Evolutionary conservation across 2,329 filamentous ascomycete species (phyloP).

Genomic region (Dendryphion nanum): DNA sequence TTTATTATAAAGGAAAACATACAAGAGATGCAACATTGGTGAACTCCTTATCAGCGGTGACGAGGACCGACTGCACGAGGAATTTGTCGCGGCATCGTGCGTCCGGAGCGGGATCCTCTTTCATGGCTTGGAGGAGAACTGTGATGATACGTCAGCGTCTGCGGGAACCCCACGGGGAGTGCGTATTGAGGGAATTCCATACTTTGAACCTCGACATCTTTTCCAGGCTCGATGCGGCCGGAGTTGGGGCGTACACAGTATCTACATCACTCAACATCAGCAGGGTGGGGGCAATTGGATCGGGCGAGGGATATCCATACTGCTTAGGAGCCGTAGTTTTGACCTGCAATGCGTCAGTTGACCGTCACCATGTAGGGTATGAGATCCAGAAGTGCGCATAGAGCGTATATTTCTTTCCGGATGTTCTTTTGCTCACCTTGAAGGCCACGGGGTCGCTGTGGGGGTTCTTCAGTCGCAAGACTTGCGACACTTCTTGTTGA

Average conservation of each 20-base stretch:
- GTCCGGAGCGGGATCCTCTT: slow-evolving; percentile 82
- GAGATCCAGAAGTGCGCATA: neutral
- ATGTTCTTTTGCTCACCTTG: slow-evolving; percentile 51
- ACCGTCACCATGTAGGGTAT: slow-evolving; percentile 1
- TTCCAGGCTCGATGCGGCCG: slow-evolving; percentile 86
- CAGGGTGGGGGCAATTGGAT: slow-evolving; percentile 12
- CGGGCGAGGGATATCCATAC: slow-evolving; percentile 56
- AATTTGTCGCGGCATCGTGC: slow-evolving; percentile 97
- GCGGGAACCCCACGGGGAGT: slow-evolving; percentile 9
- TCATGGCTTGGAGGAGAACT: slow-evolving; percentile 98
- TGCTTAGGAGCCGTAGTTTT: slow-evolving; percentile 99
- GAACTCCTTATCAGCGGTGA: slow-evolving; percentile 81
- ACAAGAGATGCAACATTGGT: slow-evolving; percentile 78
- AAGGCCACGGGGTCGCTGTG: slow-evolving; percentile 61
- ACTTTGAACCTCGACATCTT: slow-evolving; percentile 92
- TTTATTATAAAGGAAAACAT: slow-evolving; percentile 41
- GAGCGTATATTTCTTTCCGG: slow-evolving; percentile 5
- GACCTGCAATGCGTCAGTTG: slow-evolving; percentile 59
- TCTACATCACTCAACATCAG: slow-evolving; percentile 51
- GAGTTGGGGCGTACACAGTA: slow-evolving; percentile 98
- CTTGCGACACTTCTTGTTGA: slow-evolving; percentile 62
- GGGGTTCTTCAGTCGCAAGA: slow-evolving; percentile 58
- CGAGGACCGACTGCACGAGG: slow-evolving; percentile 85
- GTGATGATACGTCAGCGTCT: slow-evolving; percentile 25
- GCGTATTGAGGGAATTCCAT: slow-evolving; percentile 31